A percentile compares a stretch with the other conserved stretches of the same genome.
Evolutionary conservation across 108 stramenopile species (phyloP).

Genomic region (Nitzschia inconspicua): DNA sequence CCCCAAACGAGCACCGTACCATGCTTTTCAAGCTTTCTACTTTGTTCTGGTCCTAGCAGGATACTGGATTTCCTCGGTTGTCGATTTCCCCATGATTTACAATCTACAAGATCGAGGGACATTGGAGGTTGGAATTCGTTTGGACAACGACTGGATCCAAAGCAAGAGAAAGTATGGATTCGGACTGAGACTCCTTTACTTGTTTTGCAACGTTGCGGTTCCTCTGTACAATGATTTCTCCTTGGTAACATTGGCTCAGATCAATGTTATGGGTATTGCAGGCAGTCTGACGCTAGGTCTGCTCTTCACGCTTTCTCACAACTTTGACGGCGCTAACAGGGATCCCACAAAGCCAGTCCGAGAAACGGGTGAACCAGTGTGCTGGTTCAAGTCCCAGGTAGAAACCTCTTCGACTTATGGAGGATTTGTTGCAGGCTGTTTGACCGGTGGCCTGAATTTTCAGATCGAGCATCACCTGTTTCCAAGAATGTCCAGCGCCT

Average conservation of each 20-base stretch:
- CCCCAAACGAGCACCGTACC: constrained; percentile 57
- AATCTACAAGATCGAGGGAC: constrained; percentile 75
- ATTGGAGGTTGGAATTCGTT: constrained; percentile 49
- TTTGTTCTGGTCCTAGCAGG: constrained; percentile 60
- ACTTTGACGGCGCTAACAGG: constrained; percentile 87
- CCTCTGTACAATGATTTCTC: constrained; percentile 60
- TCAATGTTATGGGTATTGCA: constrained; percentile 78
- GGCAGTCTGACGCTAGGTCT: constrained; percentile 67
- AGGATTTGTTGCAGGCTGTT: constrained; percentile 73
- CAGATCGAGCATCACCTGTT: constrained; percentile 95
- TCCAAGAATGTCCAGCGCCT: constrained; percentile 86
- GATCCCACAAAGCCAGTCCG: constrained; percentile 56
- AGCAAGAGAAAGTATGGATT: constrained; percentile 66
- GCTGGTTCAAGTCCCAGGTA: constrained; percentile 90
- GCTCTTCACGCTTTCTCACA: constrained; percentile 90
- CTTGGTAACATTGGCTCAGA: constrained; percentile 31
- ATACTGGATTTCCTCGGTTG: constrained; percentile 81
- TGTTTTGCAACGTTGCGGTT: constrained; percentile 61
- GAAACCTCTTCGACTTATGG: constrained; percentile 91
- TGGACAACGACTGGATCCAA: constrained; percentile 76
- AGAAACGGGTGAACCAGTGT: constrained; percentile 68
- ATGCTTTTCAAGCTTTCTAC: constrained; percentile 79
- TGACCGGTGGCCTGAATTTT: constrained; percentile 92
- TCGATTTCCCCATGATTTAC: constrained; percentile 70
- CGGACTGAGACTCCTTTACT: constrained; percentile 53